phyloP scores from a whole-genome alignment of 768 basidiomycete genomes.

The Russula griseocarnosa region DNA sequence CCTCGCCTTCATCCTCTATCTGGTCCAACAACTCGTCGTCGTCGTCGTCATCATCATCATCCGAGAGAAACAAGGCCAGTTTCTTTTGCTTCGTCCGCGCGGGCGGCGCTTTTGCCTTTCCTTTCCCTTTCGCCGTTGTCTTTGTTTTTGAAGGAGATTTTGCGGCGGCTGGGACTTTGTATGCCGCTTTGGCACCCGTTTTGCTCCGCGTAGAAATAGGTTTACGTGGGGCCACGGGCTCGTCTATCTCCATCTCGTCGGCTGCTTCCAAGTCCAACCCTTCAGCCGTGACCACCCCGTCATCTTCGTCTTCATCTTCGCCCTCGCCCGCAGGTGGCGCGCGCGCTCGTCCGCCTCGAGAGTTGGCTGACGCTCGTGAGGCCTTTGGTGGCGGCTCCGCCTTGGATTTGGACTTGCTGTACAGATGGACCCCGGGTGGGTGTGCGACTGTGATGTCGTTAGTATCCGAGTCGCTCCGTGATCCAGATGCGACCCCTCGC shows the following conservation, averaged over 20 bases:
- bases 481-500: conserved; percentile 4
- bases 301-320: neutral
- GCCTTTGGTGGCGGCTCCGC: conserved; percentile 5
- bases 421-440: conserved; percentile 7
- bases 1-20: neutral
- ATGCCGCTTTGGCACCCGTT: neutral
- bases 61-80: conserved; percentile 22
- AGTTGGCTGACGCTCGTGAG: neutral
- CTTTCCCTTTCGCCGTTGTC: conserved; percentile 5
- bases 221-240: neutral
- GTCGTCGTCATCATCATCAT: conserved; percentile 11
- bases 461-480: conserved; percentile 53
- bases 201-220: neutral
- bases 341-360: conserved; percentile 1
- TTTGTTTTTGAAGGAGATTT: conserved; percentile 15
- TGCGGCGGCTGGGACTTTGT: neutral
- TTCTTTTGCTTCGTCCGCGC: conserved; percentile 6
- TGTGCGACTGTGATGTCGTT: conserved; percentile 13
- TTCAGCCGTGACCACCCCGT: neutral
- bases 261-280: neutral
- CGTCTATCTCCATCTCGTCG: conserved; percentile 6
- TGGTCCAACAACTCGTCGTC: conserved; percentile 1
- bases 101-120: neutral
- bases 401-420: conserved; percentile 6
- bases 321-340: neutral